Evolutionary conservation across 2,329 filamentous ascomycete species (phyloP).

Genomic region (Fusarium torulosum): DNA sequence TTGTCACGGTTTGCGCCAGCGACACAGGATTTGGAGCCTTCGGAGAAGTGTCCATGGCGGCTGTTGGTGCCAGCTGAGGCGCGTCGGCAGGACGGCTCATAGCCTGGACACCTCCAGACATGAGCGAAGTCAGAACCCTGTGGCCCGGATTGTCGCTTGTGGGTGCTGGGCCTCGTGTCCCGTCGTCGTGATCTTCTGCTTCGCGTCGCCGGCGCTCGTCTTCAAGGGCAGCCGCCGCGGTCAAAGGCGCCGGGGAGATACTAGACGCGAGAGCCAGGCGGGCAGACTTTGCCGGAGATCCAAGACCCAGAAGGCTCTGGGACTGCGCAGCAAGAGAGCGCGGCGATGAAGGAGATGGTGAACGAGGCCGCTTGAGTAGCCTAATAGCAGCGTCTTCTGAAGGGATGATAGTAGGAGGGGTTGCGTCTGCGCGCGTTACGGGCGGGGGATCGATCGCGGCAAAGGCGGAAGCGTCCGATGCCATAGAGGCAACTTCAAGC

Average conservation of each 20-base stretch:
- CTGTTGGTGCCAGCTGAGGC: constrained; percentile 59
- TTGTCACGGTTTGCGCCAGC: constrained; percentile 51
- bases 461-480: constrained; percentile 65
- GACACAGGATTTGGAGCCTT: constrained; percentile 54
- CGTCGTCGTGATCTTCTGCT: constrained; percentile 54
- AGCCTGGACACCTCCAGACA: constrained; percentile 64
- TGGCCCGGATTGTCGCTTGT: constrained; percentile 68
- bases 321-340: constrained; percentile 47
- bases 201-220: constrained; percentile 65
- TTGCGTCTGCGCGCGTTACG: constrained; percentile 52
- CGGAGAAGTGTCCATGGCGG: constrained; percentile 58
- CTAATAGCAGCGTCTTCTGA: constrained; percentile 55
- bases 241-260: constrained; percentile 62
- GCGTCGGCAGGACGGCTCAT: constrained; percentile 70
- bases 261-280: constrained; percentile 61
- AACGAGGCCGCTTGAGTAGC: constrained; percentile 61
- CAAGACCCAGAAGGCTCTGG: constrained; percentile 54
- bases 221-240: constrained; percentile 66
- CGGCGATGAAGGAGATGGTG: constrained; percentile 59
- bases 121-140: constrained; percentile 64
- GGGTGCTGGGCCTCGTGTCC: constrained; percentile 57
- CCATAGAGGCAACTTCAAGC: constrained; percentile 58
- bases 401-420: constrained; percentile 54
- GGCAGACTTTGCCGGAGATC: constrained; percentile 67
- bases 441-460: constrained; percentile 66